A percentile compares a stretch with the other conserved stretches of the same genome.
phyloP scores from a whole-genome alignment of 2,329 filamentous ascomycete genomes.

The Cercospora sp. region DNA sequence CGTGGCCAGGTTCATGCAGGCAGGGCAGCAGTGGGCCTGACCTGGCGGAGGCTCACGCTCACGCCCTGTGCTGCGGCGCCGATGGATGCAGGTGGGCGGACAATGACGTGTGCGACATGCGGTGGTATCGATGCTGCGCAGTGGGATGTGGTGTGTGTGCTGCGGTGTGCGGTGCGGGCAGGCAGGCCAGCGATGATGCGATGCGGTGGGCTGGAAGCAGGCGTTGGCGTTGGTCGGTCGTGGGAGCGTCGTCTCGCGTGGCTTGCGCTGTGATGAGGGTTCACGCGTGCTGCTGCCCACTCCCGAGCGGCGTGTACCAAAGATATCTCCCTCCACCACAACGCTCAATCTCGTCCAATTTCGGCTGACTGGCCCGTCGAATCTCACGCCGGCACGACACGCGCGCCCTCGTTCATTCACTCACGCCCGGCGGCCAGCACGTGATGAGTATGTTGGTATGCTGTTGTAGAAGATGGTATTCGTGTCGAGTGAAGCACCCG shows the following conservation, averaged over 20 bases:
- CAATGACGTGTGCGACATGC: not conserved
- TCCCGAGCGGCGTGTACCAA: slow-evolving; percentile 1
- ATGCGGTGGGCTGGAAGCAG: not conserved
- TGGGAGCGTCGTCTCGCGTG: slow-evolving; percentile 1
- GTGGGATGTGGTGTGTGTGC: not conserved
- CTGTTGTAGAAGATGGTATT: not conserved
- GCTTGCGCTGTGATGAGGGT: not conserved
- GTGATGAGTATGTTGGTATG: not conserved
- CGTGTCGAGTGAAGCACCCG: not conserved
- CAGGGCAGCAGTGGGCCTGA: not conserved
- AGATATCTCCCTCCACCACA: not conserved
- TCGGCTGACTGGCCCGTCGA: not conserved
- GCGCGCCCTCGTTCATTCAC: not conserved
- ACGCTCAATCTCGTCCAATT: not conserved
- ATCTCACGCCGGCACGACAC: not conserved
- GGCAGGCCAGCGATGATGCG: not conserved
- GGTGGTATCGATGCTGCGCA: not conserved
- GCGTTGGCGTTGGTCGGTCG: not conserved
- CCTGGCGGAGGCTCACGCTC: not conserved
- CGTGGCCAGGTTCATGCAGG: not conserved
- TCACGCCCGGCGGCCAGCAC: not conserved
- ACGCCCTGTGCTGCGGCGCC: not conserved
- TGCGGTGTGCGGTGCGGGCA: not conserved
- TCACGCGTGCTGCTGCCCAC: slow-evolving; percentile 1
- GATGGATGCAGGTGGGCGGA: not conserved